Evolutionary conservation across 176 grass and related monocot species (phyloP), one percentile per base, ranked within the genome.

Genomic region (Cymbopogon citratus): DNA sequence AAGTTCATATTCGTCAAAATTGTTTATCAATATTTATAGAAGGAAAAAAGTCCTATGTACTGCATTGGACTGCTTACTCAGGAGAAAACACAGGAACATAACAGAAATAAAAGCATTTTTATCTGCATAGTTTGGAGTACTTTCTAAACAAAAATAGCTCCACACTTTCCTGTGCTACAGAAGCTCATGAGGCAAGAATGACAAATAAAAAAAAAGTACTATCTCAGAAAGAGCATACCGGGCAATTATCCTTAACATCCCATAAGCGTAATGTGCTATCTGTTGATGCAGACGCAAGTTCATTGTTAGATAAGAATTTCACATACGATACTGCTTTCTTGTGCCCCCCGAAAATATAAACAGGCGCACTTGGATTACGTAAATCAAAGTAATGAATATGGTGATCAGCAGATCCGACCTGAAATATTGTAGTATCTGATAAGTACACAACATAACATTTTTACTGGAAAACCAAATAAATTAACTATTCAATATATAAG

Each of bases 341-440:
- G 61, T 99, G 97, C 35, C 97, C 97, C 73, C 83, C 90, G 54
- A 93, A 99, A 80, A 93, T 52, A 91, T 93, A 81, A 21, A 99
- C 80, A 52, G 97, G 92, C 23, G 76, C 44, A 74, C 93, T 93
- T 52, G 93, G 85, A 75, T 96, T 93, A 80, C 91, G 90, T 85
- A 99, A 86, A 91, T 99, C 97, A 90, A 91, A 99, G 90, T 99
- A 99, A 83, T 99, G 97, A 78, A 99, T 96, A 83, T 92, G 76
- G 89, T 99, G 97, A 87, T 99, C 97, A 65, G 93, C 97, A 66
- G 97, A 96, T 21, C 97, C 97, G 8, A 95, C 89, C 97, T 99
- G 85, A 72, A 92, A 89, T 62, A 86, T 66, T 43, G 71, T 66
- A 82, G 33, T 54, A 87, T 84, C 21, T 61, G 7, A 1, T 87